Percentiles rank a stretch among this genome's conserved stretches.
Conservation (phyloP, 2,329 filamentous ascomycete genomes). For the Chaetomium strumarium region DNA sequence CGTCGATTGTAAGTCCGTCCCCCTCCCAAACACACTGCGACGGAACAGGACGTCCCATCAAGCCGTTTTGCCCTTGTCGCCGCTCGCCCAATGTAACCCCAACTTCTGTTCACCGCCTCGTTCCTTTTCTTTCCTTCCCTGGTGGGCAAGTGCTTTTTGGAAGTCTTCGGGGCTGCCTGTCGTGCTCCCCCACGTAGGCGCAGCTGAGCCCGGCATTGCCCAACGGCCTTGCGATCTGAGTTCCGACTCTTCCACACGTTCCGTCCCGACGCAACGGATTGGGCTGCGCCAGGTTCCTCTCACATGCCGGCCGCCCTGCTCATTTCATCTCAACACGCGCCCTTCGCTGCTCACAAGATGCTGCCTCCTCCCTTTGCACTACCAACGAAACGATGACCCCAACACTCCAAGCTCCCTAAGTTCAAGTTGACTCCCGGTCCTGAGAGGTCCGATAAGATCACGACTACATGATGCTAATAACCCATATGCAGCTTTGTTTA, state of each 20-base stretch:
- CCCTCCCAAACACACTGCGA: background rate
- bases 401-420: background rate
- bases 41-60: background rate
- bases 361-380: background rate
- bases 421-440: background rate
- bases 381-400: background rate
- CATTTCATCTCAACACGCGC: background rate
- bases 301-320: background rate
- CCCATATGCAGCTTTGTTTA: constrained; percentile 55
- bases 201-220: constrained; percentile 10
- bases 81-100: constrained; percentile 14
- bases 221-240: constrained; percentile 12
- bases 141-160: background rate
- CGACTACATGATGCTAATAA: constrained; percentile 33
- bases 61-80: constrained; percentile 6
- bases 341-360: background rate
- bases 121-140: background rate
- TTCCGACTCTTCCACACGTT: constrained; percentile 16
- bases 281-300: background rate
- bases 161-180: constrained; percentile 4
- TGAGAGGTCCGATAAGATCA: background rate
- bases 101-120: constrained; percentile 18
- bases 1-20: constrained; percentile 26
- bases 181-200: constrained; percentile 8
- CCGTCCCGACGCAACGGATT: constrained; percentile 16